Evolutionary conservation across 2,329 filamentous ascomycete species (phyloP).

Genomic region (Diaporthe sp.): DNA sequence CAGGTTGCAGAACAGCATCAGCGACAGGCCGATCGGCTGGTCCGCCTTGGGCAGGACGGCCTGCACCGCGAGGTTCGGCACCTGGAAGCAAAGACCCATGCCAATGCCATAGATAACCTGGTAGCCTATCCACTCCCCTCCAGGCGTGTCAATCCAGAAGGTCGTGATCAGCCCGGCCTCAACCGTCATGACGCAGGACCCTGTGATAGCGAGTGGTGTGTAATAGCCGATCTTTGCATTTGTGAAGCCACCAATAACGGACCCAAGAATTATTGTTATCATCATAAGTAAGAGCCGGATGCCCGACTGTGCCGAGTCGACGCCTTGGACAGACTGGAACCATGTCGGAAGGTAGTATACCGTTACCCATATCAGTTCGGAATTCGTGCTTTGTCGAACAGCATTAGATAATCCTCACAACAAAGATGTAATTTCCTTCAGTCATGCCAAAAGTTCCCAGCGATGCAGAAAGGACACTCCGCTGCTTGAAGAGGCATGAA

Average conservation of each 20-base stretch:
- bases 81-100: slow-evolving; percentile 48
- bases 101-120: slow-evolving; percentile 50
- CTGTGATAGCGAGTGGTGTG: slow-evolving; percentile 44
- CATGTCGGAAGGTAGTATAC: slow-evolving; percentile 45
- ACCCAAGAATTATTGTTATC: slow-evolving; percentile 40
- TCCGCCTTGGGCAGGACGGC: slow-evolving; percentile 54
- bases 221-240: slow-evolving; percentile 48
- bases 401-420: background rate
- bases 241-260: slow-evolving; percentile 38
- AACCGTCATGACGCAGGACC: slow-evolving; percentile 40
- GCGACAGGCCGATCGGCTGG: slow-evolving; percentile 55
- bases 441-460: slow-evolving; percentile 45
- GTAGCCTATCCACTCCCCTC: slow-evolving; percentile 49
- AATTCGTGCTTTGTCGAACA: background rate
- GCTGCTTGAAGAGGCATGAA: slow-evolving; percentile 55
- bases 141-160: slow-evolving; percentile 41
- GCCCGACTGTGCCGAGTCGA: slow-evolving; percentile 42
- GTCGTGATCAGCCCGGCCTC: slow-evolving; percentile 50
- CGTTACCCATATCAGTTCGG: fast-evolving
- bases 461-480: slow-evolving; percentile 53
- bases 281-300: slow-evolving; percentile 44
- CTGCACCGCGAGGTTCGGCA: slow-evolving; percentile 51
- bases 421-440: slow-evolving; percentile 2
- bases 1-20: slow-evolving; percentile 59
- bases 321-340: slow-evolving; percentile 44